These are phyloP conservation scores for Peronospora belbahrii DNA, from an alignment of 352 stramenopile genomes.

Conservation along the genomic window DNA sequence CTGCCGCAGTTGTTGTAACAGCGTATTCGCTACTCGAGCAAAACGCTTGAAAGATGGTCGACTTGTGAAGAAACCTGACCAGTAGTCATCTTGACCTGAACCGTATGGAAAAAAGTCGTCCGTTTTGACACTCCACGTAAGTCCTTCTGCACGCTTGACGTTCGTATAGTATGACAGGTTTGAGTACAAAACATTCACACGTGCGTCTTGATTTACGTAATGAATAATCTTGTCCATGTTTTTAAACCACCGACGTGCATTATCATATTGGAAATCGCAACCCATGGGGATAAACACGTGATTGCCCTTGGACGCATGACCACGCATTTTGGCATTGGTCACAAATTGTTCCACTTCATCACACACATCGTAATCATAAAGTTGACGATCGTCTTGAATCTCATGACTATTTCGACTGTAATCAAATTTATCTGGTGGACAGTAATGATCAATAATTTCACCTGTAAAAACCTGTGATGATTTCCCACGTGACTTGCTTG, in stretches of 20 bases:
- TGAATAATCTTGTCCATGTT: slow-evolving; percentile 97
- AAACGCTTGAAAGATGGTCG: slow-evolving; percentile 90
- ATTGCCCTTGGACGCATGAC: slow-evolving; percentile 60
- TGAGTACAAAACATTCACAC: slow-evolving; percentile 94
- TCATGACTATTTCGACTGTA: slow-evolving; percentile 60
- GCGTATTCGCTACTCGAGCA: slow-evolving; percentile 79
- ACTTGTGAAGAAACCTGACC: slow-evolving; percentile 95
- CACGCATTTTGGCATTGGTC: slow-evolving; percentile 57
- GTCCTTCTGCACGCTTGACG: slow-evolving; percentile 80
- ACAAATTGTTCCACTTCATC: slow-evolving; percentile 84
- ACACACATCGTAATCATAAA: slow-evolving; percentile 88
- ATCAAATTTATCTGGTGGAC: slow-evolving; percentile 62
- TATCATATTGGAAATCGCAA: slow-evolving; percentile 92
- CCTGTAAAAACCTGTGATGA: slow-evolving; percentile 81
- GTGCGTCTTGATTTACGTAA: slow-evolving; percentile 87
- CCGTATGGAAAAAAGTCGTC: slow-evolving; percentile 97
- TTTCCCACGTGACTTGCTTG: slow-evolving; percentile 80
- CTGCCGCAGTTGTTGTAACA: slow-evolving; percentile 89
- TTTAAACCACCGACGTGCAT: slow-evolving; percentile 85
- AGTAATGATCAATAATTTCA: slow-evolving; percentile 82
- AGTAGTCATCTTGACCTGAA: slow-evolving; percentile 90
- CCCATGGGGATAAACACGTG: slow-evolving; percentile 90
- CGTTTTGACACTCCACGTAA: slow-evolving; percentile 84
- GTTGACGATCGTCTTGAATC: slow-evolving; percentile 79
- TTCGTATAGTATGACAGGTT: slow-evolving; percentile 94